Conservation (phyloP, 2,329 filamentous ascomycete species). For the Aspergillus quadrilineatus region DNA sequence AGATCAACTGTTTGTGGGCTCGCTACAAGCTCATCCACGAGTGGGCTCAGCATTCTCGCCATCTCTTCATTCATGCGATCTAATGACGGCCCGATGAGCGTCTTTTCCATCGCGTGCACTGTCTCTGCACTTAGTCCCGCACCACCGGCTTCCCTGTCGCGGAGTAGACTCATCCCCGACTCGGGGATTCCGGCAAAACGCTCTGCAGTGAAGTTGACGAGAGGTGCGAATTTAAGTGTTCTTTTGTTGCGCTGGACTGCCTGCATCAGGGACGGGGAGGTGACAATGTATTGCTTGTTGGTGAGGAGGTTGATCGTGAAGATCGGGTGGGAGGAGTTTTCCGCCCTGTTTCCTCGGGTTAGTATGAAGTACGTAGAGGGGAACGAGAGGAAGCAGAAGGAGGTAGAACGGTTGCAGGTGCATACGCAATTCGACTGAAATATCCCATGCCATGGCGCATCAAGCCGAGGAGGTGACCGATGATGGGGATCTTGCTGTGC, state of each 20-base stretch:
- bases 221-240: slow-evolving; percentile 25
- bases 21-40: neutral
- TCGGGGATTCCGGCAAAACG: slow-evolving; percentile 22
- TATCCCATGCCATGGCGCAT: slow-evolving; percentile 26
- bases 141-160: slow-evolving; percentile 22
- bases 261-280: slow-evolving; percentile 24
- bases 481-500: slow-evolving; percentile 22
- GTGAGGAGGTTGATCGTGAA: slow-evolving; percentile 27
- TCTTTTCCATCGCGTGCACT: slow-evolving; percentile 27
- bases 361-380: neutral
- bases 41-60: slow-evolving; percentile 15
- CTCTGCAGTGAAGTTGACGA: slow-evolving; percentile 19
- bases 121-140: slow-evolving; percentile 18
- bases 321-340: slow-evolving; percentile 17
- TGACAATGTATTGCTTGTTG: slow-evolving; percentile 28
- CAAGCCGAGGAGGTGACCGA: slow-evolving; percentile 29
- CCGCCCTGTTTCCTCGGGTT: slow-evolving; percentile 12
- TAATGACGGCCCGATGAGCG: slow-evolving; percentile 23
- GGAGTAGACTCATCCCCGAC: slow-evolving; percentile 20
- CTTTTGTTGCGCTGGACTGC: slow-evolving; percentile 26
- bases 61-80: slow-evolving; percentile 30
- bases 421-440: slow-evolving; percentile 22
- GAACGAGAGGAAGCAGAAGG: too few species aligned
- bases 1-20: neutral
- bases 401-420: neutral